Conservation (phyloP, 2,329 filamentous ascomycete genomes). For the Fusarium sp. region DNA sequence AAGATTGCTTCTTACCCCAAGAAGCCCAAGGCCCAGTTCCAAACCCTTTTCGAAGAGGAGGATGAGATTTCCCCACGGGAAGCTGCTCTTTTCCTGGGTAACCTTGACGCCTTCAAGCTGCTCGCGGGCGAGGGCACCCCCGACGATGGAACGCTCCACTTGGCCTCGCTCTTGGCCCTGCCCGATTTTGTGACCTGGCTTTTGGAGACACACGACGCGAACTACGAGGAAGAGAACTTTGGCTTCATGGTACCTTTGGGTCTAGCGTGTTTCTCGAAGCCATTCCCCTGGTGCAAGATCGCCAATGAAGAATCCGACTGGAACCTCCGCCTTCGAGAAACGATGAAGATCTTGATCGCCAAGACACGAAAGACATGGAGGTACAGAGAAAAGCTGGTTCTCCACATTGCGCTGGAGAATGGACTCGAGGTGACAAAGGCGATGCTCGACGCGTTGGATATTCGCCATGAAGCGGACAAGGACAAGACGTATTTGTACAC, state of each 20-base stretch:
- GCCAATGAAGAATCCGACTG: conserved; percentile 15
- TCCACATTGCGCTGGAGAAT: conserved; percentile 22
- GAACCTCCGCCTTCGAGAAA: conserved; percentile 9
- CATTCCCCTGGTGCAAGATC: conserved; percentile 16
- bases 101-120: conserved; percentile 10
- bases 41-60: conserved; percentile 17
- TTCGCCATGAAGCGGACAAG: background rate
- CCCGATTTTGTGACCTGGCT: conserved; percentile 18
- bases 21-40: conserved; percentile 11
- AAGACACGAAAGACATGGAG: conserved; percentile 5
- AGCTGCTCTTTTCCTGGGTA: conserved; percentile 14
- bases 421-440: conserved; percentile 7
- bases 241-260: conserved; percentile 22
- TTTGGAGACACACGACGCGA: conserved; percentile 9
- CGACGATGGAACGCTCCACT: conserved; percentile 15
- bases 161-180: conserved; percentile 11
- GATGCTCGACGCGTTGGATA: conserved; percentile 2
- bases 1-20: background rate
- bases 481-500: conserved; percentile 19
- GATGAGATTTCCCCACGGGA: conserved; percentile 16
- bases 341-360: conserved; percentile 10
- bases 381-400: conserved; percentile 5
- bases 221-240: conserved; percentile 22
- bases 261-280: conserved; percentile 9
- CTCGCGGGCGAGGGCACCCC: background rate